Evolutionary conservation across 768 basidiomycete species (phyloP).

Genomic region (Amanita fuliginea): DNA sequence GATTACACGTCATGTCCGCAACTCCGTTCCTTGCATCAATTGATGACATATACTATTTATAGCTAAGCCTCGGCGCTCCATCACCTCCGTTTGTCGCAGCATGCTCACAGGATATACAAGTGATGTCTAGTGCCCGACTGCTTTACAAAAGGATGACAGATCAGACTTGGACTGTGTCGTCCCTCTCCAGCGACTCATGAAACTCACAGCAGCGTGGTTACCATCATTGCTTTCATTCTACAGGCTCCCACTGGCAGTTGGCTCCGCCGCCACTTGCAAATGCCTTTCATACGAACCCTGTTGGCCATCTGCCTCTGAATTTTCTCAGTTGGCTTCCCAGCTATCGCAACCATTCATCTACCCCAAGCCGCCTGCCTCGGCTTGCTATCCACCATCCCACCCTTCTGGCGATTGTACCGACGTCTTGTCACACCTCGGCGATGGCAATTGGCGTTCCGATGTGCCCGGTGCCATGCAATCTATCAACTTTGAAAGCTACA

Average conservation of each 20-base stretch:
- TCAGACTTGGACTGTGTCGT: no score
- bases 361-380: conserved; percentile 18
- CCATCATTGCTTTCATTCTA: no score
- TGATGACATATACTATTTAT: no score
- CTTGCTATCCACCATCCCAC: conserved; percentile 26
- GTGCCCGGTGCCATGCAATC: conserved; percentile 29
- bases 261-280: not conserved
- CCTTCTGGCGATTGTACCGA: conserved; percentile 28
- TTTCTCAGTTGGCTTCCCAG: not conserved
- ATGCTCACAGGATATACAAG: no score
- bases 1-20: no score
- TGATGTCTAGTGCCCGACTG: no score
- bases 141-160: no score
- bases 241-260: no score
- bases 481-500: conserved; percentile 15
- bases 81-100: no score
- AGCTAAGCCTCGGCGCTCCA: no score
- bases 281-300: conserved; percentile 4
- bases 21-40: no score
- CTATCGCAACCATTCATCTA: conserved; percentile 2
- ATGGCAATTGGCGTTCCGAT: conserved; percentile 29
- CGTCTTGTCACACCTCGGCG: conserved; percentile 14
- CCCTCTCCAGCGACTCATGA: no score
- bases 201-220: not conserved
- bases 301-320: conserved; percentile 4